These are phyloP conservation scores for Hyphopichia homilentoma DNA, from an alignment of 805 yeast species.

Conservation along the genomic window DNA sequence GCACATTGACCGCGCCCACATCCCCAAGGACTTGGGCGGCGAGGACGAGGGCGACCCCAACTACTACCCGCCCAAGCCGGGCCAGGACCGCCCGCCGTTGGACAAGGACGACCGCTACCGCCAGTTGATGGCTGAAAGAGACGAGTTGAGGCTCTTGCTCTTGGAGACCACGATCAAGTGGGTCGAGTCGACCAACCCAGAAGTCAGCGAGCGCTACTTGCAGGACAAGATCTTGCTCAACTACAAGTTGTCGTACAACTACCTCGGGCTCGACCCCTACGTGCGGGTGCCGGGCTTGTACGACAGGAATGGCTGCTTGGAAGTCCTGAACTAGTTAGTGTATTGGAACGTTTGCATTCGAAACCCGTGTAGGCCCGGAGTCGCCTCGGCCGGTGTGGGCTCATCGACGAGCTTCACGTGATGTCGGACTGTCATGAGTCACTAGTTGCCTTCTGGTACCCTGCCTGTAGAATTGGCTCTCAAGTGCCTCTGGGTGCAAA, in stretches of 20 bases:
- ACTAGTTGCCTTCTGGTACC: too few species aligned
- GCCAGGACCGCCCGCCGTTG: conserved; percentile 17
- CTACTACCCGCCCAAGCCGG: conserved; percentile 5
- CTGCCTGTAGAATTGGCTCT: too few species aligned
- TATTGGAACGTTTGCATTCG: too few species aligned
- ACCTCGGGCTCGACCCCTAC: conserved; percentile 72
- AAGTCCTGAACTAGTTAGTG: conserved; percentile 9
- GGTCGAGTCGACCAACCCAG: conserved; percentile 61
- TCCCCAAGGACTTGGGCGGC: conserved; percentile 74
- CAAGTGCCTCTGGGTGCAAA: too few species aligned
- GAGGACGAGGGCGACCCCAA: conserved; percentile 25
- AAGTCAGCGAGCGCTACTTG: conserved; percentile 45
- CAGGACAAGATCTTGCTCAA: conserved; percentile 54
- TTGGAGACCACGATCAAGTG: conserved; percentile 69
- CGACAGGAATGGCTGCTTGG: conserved; percentile 67
- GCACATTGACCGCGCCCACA: conserved; percentile 49
- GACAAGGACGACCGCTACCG: conserved; percentile 40
- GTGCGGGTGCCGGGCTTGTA: conserved; percentile 73
- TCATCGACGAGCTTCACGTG: too few species aligned
- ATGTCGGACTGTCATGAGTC: too few species aligned
- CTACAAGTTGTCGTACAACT: conserved; percentile 55
- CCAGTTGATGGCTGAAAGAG: conserved; percentile 48
- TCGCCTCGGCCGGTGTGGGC: too few species aligned
- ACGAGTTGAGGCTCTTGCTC: conserved; percentile 48
- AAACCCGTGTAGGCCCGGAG: too few species aligned